Conservation (phyloP, 179 eudicot genomes). For the Dionaea muscipula region DNA sequence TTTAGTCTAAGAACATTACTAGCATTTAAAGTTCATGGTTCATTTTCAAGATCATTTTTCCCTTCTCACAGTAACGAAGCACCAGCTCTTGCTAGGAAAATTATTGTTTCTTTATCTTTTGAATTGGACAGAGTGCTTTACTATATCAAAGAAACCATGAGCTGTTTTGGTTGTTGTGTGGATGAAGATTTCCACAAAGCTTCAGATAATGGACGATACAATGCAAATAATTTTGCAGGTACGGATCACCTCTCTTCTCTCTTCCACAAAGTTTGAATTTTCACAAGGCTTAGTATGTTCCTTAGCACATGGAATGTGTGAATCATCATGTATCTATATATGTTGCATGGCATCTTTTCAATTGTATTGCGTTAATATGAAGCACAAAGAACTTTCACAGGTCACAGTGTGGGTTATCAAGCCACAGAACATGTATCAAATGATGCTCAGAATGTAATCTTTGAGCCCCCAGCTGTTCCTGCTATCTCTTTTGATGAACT, state of each 20-base stretch:
- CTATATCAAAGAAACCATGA: constrained; percentile 26
- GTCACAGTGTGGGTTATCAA: constrained; percentile 42
- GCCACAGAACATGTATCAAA: constrained; percentile 42
- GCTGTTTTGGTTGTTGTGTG: constrained; percentile 67
- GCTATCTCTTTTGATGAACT: constrained; percentile 40
- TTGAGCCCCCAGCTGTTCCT: constrained; percentile 74
- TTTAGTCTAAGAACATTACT: no score
- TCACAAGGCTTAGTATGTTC: background rate
- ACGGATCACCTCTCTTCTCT: constrained; percentile 4
- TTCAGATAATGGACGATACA: constrained; percentile 53
- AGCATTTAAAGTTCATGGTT: no score
- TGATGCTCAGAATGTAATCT: constrained; percentile 35
- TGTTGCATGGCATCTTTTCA: background rate
- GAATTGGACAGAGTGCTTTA: background rate
- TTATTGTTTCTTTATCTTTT: no score
- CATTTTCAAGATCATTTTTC: no score
- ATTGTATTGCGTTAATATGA: background rate
- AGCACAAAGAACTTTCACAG: constrained; percentile 22
- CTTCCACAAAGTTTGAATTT: background rate
- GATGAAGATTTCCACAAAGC: constrained; percentile 60
- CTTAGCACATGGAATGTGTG: background rate
- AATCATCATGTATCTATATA: background rate
- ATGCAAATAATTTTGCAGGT: constrained; percentile 48
- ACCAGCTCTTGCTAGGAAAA: no score
- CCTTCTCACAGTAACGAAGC: no score